Percentiles rank a stretch among this genome's conserved stretches.
These are phyloP conservation scores for Naganishia sp. DNA, from an alignment of 1,284 basidiomycete genomes.

Conservation along the genomic window DNA sequence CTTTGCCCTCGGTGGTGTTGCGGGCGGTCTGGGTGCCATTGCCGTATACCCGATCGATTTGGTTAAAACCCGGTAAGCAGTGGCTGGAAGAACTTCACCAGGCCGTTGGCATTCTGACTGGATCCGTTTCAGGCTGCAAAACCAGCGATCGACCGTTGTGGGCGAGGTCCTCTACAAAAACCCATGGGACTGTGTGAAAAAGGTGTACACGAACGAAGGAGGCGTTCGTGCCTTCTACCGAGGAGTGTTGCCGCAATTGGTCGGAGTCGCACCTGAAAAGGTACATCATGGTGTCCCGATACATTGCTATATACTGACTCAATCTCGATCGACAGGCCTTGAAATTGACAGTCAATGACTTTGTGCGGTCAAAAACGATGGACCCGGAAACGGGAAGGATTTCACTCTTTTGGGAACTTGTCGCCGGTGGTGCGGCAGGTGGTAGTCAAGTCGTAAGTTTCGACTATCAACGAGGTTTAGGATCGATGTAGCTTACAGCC, in stretches of 20 bases:
- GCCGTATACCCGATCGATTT: conserved; percentile 65
- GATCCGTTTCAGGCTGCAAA: conserved; percentile 75
- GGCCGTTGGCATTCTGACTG: background rate
- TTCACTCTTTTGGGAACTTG: conserved; percentile 77
- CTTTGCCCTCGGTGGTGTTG: conserved; percentile 86
- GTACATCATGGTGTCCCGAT: conserved; percentile 35
- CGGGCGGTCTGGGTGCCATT: conserved; percentile 70
- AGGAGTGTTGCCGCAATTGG: conserved; percentile 89
- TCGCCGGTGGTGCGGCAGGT: conserved; percentile 90
- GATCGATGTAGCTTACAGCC: background rate
- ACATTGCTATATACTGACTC: background rate
- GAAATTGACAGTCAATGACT: conserved; percentile 84
- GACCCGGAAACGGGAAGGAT: conserved; percentile 96
- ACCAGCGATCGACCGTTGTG: conserved; percentile 91
- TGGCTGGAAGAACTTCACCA: background rate
- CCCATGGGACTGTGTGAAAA: conserved; percentile 87
- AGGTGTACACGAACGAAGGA: conserved; percentile 93
- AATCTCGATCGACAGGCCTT: conserved; percentile 41
- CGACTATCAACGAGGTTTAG: background rate
- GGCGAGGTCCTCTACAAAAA: conserved; percentile 94
- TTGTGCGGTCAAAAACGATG: conserved; percentile 77
- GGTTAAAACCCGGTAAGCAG: conserved; percentile 66
- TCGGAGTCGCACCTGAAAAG: conserved; percentile 98
- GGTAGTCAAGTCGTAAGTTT: conserved; percentile 91
- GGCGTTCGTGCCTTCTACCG: conserved; percentile 90